Percentiles rank a stretch among this genome's conserved stretches.
These are phyloP conservation scores for Cytidiella melzeri DNA, from an alignment of 768 basidiomycete species.

Conservation along the genomic window DNA sequence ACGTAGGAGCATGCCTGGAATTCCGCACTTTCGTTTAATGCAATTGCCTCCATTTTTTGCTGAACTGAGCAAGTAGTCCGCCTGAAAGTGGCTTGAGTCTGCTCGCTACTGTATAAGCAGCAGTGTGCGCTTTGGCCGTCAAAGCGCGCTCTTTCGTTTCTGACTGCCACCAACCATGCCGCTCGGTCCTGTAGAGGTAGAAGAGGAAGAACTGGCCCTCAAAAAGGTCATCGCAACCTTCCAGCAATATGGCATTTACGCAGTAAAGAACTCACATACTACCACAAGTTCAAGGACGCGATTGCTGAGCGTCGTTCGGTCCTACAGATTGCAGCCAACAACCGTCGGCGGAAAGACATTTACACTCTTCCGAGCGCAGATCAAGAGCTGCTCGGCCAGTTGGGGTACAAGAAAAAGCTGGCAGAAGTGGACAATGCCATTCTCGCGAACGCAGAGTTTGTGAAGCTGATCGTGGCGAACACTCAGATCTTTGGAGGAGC, in stretches of 20 bases:
- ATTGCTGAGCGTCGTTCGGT: too few relatives aligned
- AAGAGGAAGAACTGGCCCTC: constrained; percentile 68
- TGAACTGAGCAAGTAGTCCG: too few relatives aligned
- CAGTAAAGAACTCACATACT: too few relatives aligned
- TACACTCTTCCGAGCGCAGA: constrained; percentile 65
- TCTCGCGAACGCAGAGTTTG: constrained; percentile 70
- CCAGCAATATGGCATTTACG: constrained; percentile 67
- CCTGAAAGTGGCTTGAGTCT: too few relatives aligned
- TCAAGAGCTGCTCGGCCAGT: constrained; percentile 53
- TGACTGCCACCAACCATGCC: constrained; percentile 9
- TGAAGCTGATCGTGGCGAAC: constrained; percentile 66
- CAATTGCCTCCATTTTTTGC: too few relatives aligned
- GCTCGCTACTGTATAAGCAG: too few relatives aligned
- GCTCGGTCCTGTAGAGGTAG: constrained; percentile 23
- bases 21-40: too few relatives aligned
- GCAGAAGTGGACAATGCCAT: constrained; percentile 79
- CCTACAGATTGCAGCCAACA: constrained; percentile 52
- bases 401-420: constrained; percentile 79
- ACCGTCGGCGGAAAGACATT: constrained; percentile 70
- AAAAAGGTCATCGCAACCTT: constrained; percentile 71
- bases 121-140: too few relatives aligned
- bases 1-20: not conserved
- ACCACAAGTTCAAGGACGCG: too few relatives aligned
- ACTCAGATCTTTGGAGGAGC: constrained; percentile 77
- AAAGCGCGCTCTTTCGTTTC: not conserved